Evolutionary conservation across 352 stramenopile genomes (phyloP).

Genomic region (Globisporangium cederbergense): DNA sequence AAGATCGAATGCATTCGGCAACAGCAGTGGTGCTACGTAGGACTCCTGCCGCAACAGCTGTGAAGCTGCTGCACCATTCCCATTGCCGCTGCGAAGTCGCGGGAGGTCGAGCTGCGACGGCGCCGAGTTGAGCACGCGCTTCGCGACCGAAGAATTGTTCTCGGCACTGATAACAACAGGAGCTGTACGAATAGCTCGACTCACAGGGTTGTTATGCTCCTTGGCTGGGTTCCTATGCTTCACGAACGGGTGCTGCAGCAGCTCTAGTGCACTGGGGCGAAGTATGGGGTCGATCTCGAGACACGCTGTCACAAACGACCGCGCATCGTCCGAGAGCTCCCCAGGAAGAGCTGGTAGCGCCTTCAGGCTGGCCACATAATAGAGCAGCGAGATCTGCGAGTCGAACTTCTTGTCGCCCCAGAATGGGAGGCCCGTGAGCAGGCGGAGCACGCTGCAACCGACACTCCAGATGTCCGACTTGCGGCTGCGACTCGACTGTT

Average conservation of each 20-base stretch:
- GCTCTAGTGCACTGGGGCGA: constrained; percentile 81
- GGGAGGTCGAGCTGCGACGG: constrained; percentile 10
- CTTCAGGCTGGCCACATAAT: constrained; percentile 56
- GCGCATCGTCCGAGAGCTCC: constrained; percentile 34
- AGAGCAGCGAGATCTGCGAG: constrained; percentile 62
- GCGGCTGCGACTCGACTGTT: constrained; percentile 67
- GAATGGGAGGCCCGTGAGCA: constrained; percentile 57
- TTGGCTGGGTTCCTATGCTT: constrained; percentile 4
- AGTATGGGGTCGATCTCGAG: constrained; percentile 45
- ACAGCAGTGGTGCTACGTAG: neutral
- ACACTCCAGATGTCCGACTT: constrained; percentile 86
- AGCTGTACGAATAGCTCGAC: constrained; percentile 4
- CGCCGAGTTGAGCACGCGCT: constrained; percentile 9
- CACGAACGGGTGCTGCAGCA: constrained; percentile 91
- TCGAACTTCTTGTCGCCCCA: constrained; percentile 84
- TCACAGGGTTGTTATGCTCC: neutral
- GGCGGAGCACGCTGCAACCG: constrained; percentile 74
- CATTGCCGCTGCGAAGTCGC: constrained; percentile 3
- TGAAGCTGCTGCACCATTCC: no score
- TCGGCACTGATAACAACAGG: neutral
- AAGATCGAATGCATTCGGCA: constrained; percentile 12
- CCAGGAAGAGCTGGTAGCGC: constrained; percentile 36
- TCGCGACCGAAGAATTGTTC: neutral
- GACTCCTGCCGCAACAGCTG: neutral
- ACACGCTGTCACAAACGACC: constrained; percentile 47